phyloP scores from a whole-genome alignment of 768 basidiomycete genomes.

The Xerocomellus chrysenteron region DNA sequence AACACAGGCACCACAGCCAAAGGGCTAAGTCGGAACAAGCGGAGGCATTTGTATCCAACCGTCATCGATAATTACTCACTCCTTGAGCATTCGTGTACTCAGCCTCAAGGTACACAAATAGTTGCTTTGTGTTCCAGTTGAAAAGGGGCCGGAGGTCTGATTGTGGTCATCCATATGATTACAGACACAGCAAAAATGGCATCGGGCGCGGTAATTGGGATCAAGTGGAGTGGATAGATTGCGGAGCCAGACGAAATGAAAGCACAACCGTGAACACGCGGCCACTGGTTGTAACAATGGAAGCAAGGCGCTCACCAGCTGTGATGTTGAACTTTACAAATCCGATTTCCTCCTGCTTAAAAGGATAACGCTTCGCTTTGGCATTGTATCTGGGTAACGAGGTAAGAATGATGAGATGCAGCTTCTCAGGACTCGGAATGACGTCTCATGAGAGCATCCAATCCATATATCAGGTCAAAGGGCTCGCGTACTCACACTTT shows the following conservation, averaged over 20 bases:
- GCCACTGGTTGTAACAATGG: constrained; percentile 21
- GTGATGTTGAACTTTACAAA: constrained; percentile 80
- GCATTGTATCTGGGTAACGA: constrained; percentile 41
- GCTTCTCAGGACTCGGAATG: constrained; percentile 10
- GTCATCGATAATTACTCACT: constrained; percentile 44
- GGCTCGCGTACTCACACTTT: constrained; percentile 65
- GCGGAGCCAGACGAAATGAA: constrained; percentile 25
- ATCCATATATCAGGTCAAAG: constrained; percentile 1
- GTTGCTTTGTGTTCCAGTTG: constrained; percentile 96
- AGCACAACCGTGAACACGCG: constrained; percentile 26
- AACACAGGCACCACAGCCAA: constrained; percentile 17
- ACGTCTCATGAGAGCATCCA: constrained; percentile 6
- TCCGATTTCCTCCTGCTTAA: constrained; percentile 69
- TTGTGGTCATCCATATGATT: neutral
- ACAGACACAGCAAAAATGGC: neutral
- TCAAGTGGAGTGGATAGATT: constrained; percentile 9
- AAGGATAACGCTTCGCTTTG: constrained; percentile 53
- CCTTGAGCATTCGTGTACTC: constrained; percentile 75
- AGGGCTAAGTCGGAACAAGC: constrained; percentile 16
- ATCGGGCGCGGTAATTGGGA: constrained; percentile 17
- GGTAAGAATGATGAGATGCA: constrained; percentile 9
- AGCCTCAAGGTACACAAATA: constrained; percentile 84
- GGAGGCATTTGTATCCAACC: constrained; percentile 2
- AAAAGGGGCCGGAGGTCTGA: constrained; percentile 82
- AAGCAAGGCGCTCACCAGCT: constrained; percentile 56